phyloP scores from a whole-genome alignment of 2,329 filamentous ascomycete genomes.

The Pseudopyricularia cyperi region DNA sequence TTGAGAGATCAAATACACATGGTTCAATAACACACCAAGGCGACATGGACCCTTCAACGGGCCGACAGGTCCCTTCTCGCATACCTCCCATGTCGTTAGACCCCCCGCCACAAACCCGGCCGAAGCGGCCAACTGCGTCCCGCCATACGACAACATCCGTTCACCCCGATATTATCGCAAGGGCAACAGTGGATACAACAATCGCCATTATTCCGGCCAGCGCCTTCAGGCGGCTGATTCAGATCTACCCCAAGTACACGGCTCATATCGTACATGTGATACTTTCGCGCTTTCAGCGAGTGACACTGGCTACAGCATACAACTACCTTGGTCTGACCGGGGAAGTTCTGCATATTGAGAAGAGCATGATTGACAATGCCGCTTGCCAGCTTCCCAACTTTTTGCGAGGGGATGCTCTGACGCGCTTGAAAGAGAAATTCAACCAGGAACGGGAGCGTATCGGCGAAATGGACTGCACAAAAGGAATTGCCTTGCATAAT shows the following conservation, averaged over 20 bases:
- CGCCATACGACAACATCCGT: slow-evolving; percentile 55
- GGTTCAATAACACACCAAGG: neutral
- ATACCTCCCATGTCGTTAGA: slow-evolving; percentile 71
- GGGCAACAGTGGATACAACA: slow-evolving; percentile 90
- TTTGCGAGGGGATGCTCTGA: slow-evolving; percentile 68
- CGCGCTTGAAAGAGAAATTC: slow-evolving; percentile 88
- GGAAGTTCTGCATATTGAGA: slow-evolving; percentile 86
- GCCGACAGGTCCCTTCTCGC: slow-evolving; percentile 21
- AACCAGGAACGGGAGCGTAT: slow-evolving; percentile 70
- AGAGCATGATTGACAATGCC: slow-evolving; percentile 86
- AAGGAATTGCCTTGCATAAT: slow-evolving; percentile 94
- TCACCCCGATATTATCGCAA: slow-evolving; percentile 93
- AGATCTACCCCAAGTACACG: slow-evolving; percentile 90
- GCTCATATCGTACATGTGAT: slow-evolving; percentile 98
- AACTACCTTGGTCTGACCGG: slow-evolving; percentile 85
- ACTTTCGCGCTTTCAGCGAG: slow-evolving; percentile 81
- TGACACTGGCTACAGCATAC: slow-evolving; percentile 89
- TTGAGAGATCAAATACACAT: slow-evolving; percentile 12
- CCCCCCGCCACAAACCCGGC: slow-evolving; percentile 10
- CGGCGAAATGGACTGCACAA: slow-evolving; percentile 67
- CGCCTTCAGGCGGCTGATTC: slow-evolving; percentile 82
- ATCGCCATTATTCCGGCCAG: slow-evolving; percentile 97
- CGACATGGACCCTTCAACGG: neutral
- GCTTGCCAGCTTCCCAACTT: slow-evolving; percentile 85
- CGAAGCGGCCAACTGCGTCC: slow-evolving; percentile 27